Conservation (phyloP, 371 early-diverging fungal genomes). For the Mucor irregularis region DNA sequence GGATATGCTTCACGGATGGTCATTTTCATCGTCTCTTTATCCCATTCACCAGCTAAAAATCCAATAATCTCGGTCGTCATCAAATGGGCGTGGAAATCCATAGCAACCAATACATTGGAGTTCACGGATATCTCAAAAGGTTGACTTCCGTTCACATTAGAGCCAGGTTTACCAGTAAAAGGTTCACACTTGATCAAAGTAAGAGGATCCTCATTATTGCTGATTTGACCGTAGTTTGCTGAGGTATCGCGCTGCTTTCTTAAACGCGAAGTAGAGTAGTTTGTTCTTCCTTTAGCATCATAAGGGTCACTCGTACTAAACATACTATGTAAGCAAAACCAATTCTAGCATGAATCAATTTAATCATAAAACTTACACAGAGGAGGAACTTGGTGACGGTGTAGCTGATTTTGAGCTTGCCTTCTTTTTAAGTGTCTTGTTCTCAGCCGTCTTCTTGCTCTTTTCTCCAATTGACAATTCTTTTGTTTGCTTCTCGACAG, state of each 20-base stretch:
- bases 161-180: conserved; percentile 71
- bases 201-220: conserved; percentile 62
- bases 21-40: conserved; percentile 51
- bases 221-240: conserved; percentile 35
- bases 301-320: conserved; percentile 21
- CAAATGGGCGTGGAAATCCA: conserved; percentile 90
- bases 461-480: background rate
- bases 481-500: conserved; percentile 8
- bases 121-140: conserved; percentile 75
- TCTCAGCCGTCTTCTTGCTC: background rate
- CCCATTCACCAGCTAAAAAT: conserved; percentile 81
- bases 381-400: conserved; percentile 1
- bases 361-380: background rate
- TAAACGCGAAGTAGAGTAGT: conserved; percentile 40
- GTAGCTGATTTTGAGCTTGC: background rate
- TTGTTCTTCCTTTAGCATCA: conserved; percentile 46
- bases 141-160: conserved; percentile 67
- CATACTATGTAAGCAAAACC: background rate
- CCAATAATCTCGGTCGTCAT: conserved; percentile 88
- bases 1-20: conserved; percentile 68
- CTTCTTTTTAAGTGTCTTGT: background rate
- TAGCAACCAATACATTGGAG: conserved; percentile 74
- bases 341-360: background rate
- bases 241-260: conserved; percentile 40
- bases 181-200: conserved; percentile 83